Base-by-base conservation (phyloP, 257 asterid genomes). In the Primulina tabacum region DNA sequence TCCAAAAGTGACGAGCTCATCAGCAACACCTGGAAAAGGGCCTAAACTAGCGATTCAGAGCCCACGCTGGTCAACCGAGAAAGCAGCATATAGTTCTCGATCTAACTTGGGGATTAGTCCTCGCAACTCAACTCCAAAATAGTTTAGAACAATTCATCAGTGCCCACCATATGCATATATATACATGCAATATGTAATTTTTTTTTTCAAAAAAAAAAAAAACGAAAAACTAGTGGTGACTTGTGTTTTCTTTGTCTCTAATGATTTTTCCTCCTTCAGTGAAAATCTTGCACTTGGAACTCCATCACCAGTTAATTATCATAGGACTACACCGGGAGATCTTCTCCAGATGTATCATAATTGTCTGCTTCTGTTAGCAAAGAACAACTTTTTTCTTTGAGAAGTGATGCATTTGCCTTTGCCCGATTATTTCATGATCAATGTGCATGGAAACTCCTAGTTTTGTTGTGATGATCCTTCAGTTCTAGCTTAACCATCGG, bases 11-110 rank as follows among this genome's bases (percentile, higher is more conserved):
- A 78, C 81, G 0, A 92, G 98, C 30, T 80, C 88, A 16, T 80
- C 92, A 1, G 47, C 90, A 6, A 85, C 95, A 12, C 96, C 97
- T 0, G 73, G 79, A n/a, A 80, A 64, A 78, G 95, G 88, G 29
- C 2, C 63, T n/a, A 86, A 62, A 33, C 83, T 81, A 7, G 64
- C 20, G 21, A 6, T 68, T 66, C 90, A 82, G 34, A 89, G 97
- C 79, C 97, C 97, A 0, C 85, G 81, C n/a, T 28, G 78, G 4
- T 73, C 86, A 4, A 50, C 57, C 57, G 93, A 79, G 72, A 83
- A 71, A 69, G 83, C 20, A 50, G 8, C 84, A 14, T 80, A 75
- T 57, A 87, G 95, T 58, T 96, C 96, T 0, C 81, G 86, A 1
- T 88, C 94, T 34, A 71, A 71, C 55, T 64, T 85, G 86, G 94